Evolutionary conservation across 495 filamentous ascomycete species (phyloP), one percentile per base, ranked within the genome.

Genomic region (Durotheca rogersii): DNA sequence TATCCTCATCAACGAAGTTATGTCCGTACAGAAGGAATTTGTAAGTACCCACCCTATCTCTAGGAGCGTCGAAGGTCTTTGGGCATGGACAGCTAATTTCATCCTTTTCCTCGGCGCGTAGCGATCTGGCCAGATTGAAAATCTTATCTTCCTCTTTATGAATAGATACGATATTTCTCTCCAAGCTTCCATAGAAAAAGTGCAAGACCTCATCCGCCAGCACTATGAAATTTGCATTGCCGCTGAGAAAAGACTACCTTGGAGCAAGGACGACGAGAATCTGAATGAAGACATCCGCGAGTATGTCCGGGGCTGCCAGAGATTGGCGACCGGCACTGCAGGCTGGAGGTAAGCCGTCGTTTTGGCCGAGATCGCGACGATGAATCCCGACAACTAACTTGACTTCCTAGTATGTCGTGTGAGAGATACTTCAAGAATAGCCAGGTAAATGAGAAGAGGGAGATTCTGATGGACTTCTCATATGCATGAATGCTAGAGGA

Each of bases 1-100:
- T 14, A 38, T 56, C 33, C 48, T 64, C 7, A 23, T 61, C 11
- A 64, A 64, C 19, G 61, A 64, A n/a, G 35, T 61, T 25, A n/a
- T 61, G 29, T 64, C 61, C 7, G 6, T 64, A 12, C 61, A 64
- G 21, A 64, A 64, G 20, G 61, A 64, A 46, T 64, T 64, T 29
- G 61, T 64, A 43, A 41, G 61, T 47, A 31, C 7, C 34, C 17
- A 23, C 15, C 23, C 1, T 6, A 39, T 12, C 25, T 19, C n/a
- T 7, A 30, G n/a, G 10, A 25, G n/a, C 9, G 9, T 27, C 23
- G 9, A 4, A 4, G 23, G 9, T 27, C 23, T 1, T 12, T 47
- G 12, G 43, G 1, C 30, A 42, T 12, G 43, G 42, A 32, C 34
- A 16, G 37, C 46, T 40, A 20, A 41, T 27, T 30, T n/a, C n/a